Conservation (phyloP, 2,329 filamentous ascomycete genomes). For the Fusarium verticillioides region DNA sequence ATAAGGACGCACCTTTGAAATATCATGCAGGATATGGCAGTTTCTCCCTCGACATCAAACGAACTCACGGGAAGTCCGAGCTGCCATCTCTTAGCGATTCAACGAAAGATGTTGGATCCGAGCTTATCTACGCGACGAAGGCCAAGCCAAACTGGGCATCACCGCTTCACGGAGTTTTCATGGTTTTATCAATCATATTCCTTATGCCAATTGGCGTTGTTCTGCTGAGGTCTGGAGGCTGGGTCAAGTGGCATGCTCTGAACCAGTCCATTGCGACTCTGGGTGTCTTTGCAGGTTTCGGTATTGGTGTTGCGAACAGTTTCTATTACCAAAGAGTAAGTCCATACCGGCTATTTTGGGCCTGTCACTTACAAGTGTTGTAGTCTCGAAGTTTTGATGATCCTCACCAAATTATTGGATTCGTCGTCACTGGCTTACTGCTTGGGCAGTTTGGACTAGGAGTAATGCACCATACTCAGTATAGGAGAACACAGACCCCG, state of each 20-base stretch:
- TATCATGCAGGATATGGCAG: slow-evolving; percentile 64
- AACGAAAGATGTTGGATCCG: slow-evolving; percentile 51
- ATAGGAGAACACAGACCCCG: slow-evolving; percentile 59
- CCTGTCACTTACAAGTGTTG: slow-evolving; percentile 13
- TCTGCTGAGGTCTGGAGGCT: slow-evolving; percentile 62
- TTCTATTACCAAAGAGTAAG: slow-evolving; percentile 66
- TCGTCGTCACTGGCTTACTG: slow-evolving; percentile 63
- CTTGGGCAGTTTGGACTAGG: slow-evolving; percentile 66
- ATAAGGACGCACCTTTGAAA: slow-evolving; percentile 56
- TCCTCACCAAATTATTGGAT: slow-evolving; percentile 69
- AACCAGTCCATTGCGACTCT: slow-evolving; percentile 63
- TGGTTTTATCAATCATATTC: slow-evolving; percentile 66
- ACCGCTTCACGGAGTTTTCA: slow-evolving; percentile 60
- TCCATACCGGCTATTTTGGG: background rate
- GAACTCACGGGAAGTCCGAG: slow-evolving; percentile 60
- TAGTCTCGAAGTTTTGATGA: slow-evolving; percentile 64
- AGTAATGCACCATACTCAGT: slow-evolving; percentile 65
- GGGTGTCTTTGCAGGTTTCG: slow-evolving; percentile 61
- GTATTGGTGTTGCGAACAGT: slow-evolving; percentile 64
- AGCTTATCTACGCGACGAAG: slow-evolving; percentile 45
- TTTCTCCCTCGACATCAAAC: slow-evolving; percentile 66
- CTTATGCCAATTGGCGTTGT: slow-evolving; percentile 67
- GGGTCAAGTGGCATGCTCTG: slow-evolving; percentile 64
- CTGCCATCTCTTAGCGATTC: slow-evolving; percentile 51
- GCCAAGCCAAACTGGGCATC: slow-evolving; percentile 53